Percentiles rank a stretch among this genome's conserved stretches.
Evolutionary conservation across 1,284 basidiomycete species (phyloP).

Genomic region (Leccinum subrobustum): DNA sequence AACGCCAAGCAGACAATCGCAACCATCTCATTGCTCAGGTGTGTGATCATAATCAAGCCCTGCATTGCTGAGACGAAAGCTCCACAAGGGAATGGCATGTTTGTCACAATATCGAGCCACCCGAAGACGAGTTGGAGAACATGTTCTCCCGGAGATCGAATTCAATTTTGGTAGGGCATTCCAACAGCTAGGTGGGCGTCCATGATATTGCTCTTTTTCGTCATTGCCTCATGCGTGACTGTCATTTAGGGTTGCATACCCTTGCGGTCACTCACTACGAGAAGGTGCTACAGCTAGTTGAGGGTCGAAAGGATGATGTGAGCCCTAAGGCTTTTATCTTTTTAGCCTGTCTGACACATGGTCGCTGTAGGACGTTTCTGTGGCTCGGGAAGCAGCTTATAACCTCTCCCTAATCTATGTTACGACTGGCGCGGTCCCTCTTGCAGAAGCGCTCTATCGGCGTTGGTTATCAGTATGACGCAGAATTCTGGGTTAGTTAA

Average conservation of each 20-base stretch:
- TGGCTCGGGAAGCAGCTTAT: conserved; percentile 77
- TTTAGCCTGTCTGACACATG: neutral
- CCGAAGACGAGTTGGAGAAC: conserved; percentile 44
- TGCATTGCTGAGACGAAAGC: neutral
- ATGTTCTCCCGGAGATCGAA: conserved; percentile 65
- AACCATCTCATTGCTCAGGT: conserved; percentile 85
- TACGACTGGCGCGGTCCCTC: conserved; percentile 66
- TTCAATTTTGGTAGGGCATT: conserved; percentile 92
- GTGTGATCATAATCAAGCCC: neutral
- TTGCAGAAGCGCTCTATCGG: conserved; percentile 65
- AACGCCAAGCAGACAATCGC: conserved; percentile 91
- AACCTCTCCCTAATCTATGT: conserved; percentile 85
- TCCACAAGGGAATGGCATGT: conserved; percentile 74
- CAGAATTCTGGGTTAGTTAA: neutral
- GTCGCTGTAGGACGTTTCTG: conserved; percentile 17
- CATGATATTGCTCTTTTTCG: neutral
- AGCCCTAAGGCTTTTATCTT: neutral
- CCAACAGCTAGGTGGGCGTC: conserved; percentile 77
- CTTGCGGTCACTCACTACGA: conserved; percentile 86
- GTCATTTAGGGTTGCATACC: conserved; percentile 64
- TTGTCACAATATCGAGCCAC: conserved; percentile 72
- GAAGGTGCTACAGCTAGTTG: conserved; percentile 62
- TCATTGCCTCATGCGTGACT: neutral
- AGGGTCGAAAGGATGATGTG: conserved; percentile 33
- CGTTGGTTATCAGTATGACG: conserved; percentile 65